Evolutionary conservation across 331 rosid species (phyloP).

Genomic region (Prunus yedoensis): DNA sequence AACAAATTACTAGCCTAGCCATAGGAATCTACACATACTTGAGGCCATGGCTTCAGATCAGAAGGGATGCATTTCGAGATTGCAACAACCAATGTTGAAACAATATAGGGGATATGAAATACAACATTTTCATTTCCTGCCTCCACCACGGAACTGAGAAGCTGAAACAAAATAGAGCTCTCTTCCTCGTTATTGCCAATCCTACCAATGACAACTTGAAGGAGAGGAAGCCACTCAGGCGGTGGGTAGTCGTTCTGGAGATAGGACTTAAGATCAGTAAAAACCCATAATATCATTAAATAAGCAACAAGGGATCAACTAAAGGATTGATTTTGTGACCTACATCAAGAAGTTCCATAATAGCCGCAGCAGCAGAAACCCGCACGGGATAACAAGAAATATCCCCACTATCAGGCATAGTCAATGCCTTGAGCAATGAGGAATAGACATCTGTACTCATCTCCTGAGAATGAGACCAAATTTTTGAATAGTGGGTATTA

Average conservation of each 20-base stretch:
- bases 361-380: constrained; percentile 89
- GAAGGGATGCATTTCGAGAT: constrained; percentile 59
- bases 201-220: constrained; percentile 64
- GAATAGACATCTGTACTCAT: constrained; percentile 71
- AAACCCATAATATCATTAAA: constrained; percentile 15
- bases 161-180: constrained; percentile 65
- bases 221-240: constrained; percentile 87
- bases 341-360: constrained; percentile 73
- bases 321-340: constrained; percentile 29
- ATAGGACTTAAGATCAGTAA: constrained; percentile 31
- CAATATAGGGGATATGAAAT: constrained; percentile 64
- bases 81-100: constrained; percentile 54
- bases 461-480: constrained; percentile 53
- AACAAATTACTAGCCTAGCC: constrained; percentile 18
- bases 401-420: constrained; percentile 57
- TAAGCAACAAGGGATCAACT: constrained; percentile 15
- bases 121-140: constrained; percentile 73
- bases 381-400: constrained; percentile 83
- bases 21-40: constrained; percentile 46
- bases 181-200: constrained; percentile 65
- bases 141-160: constrained; percentile 78
- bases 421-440: constrained; percentile 67
- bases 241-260: constrained; percentile 84
- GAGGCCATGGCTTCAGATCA: constrained; percentile 80
- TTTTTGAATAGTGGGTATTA: constrained; percentile 11